Evolutionary conservation across 768 basidiomycete genomes (phyloP).

Genomic region (Clavaria fumosa): DNA sequence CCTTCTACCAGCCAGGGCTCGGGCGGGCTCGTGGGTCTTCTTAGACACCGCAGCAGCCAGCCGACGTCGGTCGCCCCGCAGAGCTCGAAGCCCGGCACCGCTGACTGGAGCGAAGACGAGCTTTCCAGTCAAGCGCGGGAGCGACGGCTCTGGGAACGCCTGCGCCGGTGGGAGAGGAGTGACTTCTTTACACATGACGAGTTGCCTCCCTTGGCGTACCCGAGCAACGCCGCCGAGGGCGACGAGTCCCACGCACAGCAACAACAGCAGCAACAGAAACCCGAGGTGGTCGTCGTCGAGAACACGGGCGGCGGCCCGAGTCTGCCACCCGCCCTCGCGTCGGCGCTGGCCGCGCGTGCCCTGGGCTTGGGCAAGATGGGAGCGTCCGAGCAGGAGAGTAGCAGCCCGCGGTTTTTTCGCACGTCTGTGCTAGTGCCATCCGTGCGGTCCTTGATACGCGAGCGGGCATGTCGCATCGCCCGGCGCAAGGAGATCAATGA

Average conservation of each 20-base stretch:
- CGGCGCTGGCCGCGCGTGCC: slow-evolving; percentile 9
- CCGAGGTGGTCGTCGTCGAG: slow-evolving; percentile 34
- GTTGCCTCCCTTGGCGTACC: slow-evolving; percentile 42
- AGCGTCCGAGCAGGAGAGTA: slow-evolving; percentile 14
- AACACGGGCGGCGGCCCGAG: slow-evolving; percentile 22
- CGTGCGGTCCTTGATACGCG: slow-evolving; percentile 35
- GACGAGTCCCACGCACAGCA: slow-evolving; percentile 19
- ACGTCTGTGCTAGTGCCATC: slow-evolving; percentile 55
- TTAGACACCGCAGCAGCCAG: slow-evolving; percentile 29
- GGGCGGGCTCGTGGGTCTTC: slow-evolving; percentile 27
- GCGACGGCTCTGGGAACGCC: slow-evolving; percentile 50
- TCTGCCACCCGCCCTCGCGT: slow-evolving; percentile 20
- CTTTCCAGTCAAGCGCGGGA: slow-evolving; percentile 53
- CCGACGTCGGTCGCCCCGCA: slow-evolving; percentile 19
- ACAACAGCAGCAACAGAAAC: slow-evolving; percentile 20
- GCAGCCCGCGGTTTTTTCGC: slow-evolving; percentile 38
- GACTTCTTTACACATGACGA: slow-evolving; percentile 46
- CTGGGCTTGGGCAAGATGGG: slow-evolving; percentile 10
- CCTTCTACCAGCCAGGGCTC: slow-evolving; percentile 16
- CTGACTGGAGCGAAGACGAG: slow-evolving; percentile 55
- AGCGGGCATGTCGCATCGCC: slow-evolving; percentile 40
- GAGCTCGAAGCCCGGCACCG: slow-evolving; percentile 22
- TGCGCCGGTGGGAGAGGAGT: slow-evolving; percentile 61
- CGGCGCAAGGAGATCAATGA: slow-evolving; percentile 68
- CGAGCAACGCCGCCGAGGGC: slow-evolving; percentile 21